Evolutionary conservation across 2,329 filamentous ascomycete genomes (phyloP).

Genomic region (Tricladium varicosporioides): DNA sequence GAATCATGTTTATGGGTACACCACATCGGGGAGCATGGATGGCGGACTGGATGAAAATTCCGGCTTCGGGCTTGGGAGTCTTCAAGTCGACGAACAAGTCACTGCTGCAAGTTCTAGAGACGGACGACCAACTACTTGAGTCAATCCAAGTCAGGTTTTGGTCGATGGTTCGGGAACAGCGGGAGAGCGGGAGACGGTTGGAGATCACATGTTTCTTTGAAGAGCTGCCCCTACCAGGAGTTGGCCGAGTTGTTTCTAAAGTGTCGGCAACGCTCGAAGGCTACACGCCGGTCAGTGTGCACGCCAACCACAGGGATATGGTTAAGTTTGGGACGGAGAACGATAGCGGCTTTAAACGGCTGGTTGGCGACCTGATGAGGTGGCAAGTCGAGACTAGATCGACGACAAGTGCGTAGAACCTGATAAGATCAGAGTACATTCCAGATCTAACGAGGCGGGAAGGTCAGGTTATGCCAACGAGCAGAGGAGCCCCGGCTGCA

Average conservation of each 20-base stretch:
- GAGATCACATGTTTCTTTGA: slow-evolving; percentile 38
- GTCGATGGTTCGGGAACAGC: slow-evolving; percentile 9
- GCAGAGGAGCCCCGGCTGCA: slow-evolving; percentile 11
- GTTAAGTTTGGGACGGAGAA: slow-evolving; percentile 28
- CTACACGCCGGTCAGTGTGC: slow-evolving; percentile 30
- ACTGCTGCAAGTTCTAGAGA: slow-evolving; percentile 31
- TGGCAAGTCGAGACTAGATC: neutral
- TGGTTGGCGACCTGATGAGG: neutral
- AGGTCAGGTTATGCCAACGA: slow-evolving; percentile 15
- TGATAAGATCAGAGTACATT: slow-evolving; percentile 16
- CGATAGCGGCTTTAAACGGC: slow-evolving; percentile 15
- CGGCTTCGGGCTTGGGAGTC: slow-evolving; percentile 15
- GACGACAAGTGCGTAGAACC: slow-evolving; percentile 16
- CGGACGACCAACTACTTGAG: slow-evolving; percentile 30
- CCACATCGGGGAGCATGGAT: slow-evolving; percentile 38
- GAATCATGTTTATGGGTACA: slow-evolving; percentile 40
- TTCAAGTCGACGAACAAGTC: slow-evolving; percentile 33
- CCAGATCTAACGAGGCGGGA: slow-evolving; percentile 15
- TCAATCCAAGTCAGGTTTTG: slow-evolving; percentile 27
- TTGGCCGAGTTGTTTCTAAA: slow-evolving; percentile 30
- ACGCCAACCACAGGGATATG: slow-evolving; percentile 36
- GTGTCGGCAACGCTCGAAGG: slow-evolving; percentile 34
- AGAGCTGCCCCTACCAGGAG: slow-evolving; percentile 31
- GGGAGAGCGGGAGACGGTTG: slow-evolving; percentile 11
- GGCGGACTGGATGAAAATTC: slow-evolving; percentile 36